Evolutionary conservation across 345 rosid species (phyloP).

Genomic region (Angophora floribunda): DNA sequence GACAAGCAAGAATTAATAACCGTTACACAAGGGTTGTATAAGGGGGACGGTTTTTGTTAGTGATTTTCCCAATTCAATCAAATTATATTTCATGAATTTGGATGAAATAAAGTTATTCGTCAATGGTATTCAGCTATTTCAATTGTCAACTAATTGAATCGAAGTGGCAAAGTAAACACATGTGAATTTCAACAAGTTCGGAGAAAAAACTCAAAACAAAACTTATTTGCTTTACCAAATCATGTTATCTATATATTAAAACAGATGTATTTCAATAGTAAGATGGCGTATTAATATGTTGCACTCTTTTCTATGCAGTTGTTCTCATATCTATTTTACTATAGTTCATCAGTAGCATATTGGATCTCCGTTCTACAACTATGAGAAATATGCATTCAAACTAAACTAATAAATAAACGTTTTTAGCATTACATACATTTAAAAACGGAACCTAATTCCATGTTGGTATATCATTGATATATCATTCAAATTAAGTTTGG

Average conservation of each 20-base stretch:
- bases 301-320: background rate
- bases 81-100: no score
- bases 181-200: no score
- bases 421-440: fast-evolving
- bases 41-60: no score
- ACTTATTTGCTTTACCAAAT: background rate
- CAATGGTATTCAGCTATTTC: no score
- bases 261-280: background rate
- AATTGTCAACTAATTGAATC: background rate
- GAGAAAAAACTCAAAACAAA: background rate
- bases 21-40: no score
- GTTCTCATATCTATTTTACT: background rate
- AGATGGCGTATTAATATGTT: background rate
- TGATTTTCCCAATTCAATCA: no score
- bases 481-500: background rate
- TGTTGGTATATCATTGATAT: background rate
- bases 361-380: background rate
- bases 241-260: no score
- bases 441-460: fast-evolving
- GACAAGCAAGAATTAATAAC: fast-evolving
- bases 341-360: no score
- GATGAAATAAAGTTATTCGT: no score
- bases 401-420: no score
- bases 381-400: no score
- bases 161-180: background rate